Percentiles rank a stretch among this genome's conserved stretches.
Evolutionary conservation across 768 basidiomycete genomes (phyloP).

Genomic region (Trametes villosa): DNA sequence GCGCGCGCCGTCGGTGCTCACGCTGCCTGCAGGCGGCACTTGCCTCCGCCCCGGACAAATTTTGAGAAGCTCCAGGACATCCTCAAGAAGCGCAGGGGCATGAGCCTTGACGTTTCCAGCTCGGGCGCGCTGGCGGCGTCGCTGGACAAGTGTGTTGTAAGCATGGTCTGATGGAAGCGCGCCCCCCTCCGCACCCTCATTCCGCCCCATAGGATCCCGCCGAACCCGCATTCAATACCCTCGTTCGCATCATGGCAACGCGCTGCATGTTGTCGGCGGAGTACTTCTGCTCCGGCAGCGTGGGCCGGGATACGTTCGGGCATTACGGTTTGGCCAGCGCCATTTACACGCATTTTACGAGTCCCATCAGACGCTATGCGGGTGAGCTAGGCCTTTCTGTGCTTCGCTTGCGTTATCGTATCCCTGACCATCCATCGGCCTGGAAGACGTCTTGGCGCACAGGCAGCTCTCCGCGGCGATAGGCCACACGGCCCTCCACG

Average conservation of each 20-base stretch:
- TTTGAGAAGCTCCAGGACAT: slow-evolving; percentile 97
- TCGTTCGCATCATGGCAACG: slow-evolving; percentile 99
- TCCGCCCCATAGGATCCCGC: slow-evolving; percentile 61
- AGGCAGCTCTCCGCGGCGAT: slow-evolving; percentile 93
- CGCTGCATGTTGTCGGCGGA: slow-evolving; percentile 98
- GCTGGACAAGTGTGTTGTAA: slow-evolving; percentile 83
- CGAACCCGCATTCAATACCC: slow-evolving; percentile 92
- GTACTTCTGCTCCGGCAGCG: slow-evolving; percentile 96
- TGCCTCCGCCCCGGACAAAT: slow-evolving; percentile 89
- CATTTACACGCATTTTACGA: slow-evolving; percentile 99
- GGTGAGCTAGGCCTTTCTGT: slow-evolving; percentile 48
- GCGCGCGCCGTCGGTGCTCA: slow-evolving; percentile 1
- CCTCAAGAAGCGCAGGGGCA: slow-evolving; percentile 78
- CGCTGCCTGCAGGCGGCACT: slow-evolving; percentile 65
- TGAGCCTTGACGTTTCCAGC: slow-evolving; percentile 86
- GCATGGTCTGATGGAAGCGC: slow-evolving; percentile 32
- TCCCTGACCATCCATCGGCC: background rate
- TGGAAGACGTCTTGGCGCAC: slow-evolving; percentile 86
- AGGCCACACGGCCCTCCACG: slow-evolving; percentile 79
- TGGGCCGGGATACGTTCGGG: slow-evolving; percentile 88
- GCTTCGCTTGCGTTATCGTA: background rate
- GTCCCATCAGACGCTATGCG: slow-evolving; percentile 95
- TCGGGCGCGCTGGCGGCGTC: slow-evolving; percentile 90
- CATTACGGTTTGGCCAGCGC: slow-evolving; percentile 98
- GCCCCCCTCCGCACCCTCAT: slow-evolving; percentile 6